Evolutionary conservation across 176 grass and related monocot species (phyloP).

Genomic region (Oryza brachyantha): DNA sequence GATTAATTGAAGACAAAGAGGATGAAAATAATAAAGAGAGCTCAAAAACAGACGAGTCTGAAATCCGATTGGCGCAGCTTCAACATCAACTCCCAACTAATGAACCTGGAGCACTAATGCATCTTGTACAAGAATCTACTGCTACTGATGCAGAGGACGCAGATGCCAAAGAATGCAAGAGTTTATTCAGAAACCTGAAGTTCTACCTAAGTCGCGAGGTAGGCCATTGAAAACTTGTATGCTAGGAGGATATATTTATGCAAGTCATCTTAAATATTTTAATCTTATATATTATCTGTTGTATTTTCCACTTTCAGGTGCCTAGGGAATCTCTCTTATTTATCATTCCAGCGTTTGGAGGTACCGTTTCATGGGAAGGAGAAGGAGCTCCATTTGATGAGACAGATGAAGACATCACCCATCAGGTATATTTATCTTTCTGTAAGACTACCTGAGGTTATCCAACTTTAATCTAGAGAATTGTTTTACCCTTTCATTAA

Average conservation of each 20-base stretch:
- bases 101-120: conserved; percentile 92
- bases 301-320: conserved; percentile 47
- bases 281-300: background rate
- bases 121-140: conserved; percentile 80
- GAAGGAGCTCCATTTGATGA: conserved; percentile 82
- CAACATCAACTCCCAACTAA: conserved; percentile 88
- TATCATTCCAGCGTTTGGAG: conserved; percentile 92
- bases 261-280: background rate
- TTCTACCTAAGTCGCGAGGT: conserved; percentile 97
- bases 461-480: background rate
- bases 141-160: conserved; percentile 51
- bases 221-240: background rate
- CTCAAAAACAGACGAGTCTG: conserved; percentile 60
- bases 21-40: conserved; percentile 38
- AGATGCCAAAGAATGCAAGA: conserved; percentile 69
- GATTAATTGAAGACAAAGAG: conserved; percentile 41
- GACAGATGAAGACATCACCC: conserved; percentile 65
- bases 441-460: background rate
- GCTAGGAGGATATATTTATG: background rate
- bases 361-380: conserved; percentile 92
- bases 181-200: conserved; percentile 83
- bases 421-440: conserved; percentile 59
- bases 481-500: background rate
- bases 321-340: conserved; percentile 92
- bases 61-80: conserved; percentile 87